Conservation (phyloP, 495 filamentous ascomycete genomes). For the Lasiosphaeria ovina region DNA sequence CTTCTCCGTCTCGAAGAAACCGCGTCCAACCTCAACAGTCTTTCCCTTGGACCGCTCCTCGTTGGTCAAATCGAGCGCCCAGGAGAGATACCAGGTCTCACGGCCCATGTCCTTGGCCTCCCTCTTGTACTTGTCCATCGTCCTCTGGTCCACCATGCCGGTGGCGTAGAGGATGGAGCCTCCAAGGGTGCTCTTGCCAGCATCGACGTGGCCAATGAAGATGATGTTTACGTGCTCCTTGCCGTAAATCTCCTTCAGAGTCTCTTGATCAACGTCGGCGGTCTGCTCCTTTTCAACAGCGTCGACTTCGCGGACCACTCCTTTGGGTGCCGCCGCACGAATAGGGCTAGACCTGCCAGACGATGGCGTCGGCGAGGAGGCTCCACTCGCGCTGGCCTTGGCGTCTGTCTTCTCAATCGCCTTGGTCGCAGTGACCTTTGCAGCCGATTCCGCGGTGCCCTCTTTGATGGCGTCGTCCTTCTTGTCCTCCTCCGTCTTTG, state of each 20-base stretch:
- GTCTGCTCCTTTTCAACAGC: slow-evolving; percentile 83
- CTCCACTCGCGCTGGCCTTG: slow-evolving; percentile 62
- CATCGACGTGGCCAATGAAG: slow-evolving; percentile 97
- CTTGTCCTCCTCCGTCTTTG: slow-evolving; percentile 37
- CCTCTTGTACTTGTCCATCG: slow-evolving; percentile 94
- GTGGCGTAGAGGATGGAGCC: slow-evolving; percentile 88
- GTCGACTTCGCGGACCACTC: slow-evolving; percentile 66
- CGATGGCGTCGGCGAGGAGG: slow-evolving; percentile 71
- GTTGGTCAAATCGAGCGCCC: slow-evolving; percentile 94
- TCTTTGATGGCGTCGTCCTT: slow-evolving; percentile 51
- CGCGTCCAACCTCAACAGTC: slow-evolving; percentile 95
- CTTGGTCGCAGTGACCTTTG: slow-evolving; percentile 61
- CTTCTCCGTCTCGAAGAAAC: slow-evolving; percentile 92
- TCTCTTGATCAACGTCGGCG: slow-evolving; percentile 87
- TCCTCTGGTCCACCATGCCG: slow-evolving; percentile 98
- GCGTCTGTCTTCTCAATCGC: slow-evolving; percentile 82
- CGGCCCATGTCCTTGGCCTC: slow-evolving; percentile 94
- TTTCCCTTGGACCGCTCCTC: slow-evolving; percentile 97
- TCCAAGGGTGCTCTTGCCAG: slow-evolving; percentile 93
- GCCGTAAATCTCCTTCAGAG: slow-evolving; percentile 92
- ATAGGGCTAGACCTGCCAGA: slow-evolving; percentile 75
- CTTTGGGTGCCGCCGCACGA: slow-evolving; percentile 49
- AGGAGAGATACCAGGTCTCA: slow-evolving; percentile 98
- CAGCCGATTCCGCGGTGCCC: slow-evolving; percentile 55
- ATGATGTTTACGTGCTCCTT: slow-evolving; percentile 99